These are phyloP conservation scores for Magnolia kwangsiensis DNA, from an alignment of 164 flowering plant species.

Conservation along the genomic window DNA sequence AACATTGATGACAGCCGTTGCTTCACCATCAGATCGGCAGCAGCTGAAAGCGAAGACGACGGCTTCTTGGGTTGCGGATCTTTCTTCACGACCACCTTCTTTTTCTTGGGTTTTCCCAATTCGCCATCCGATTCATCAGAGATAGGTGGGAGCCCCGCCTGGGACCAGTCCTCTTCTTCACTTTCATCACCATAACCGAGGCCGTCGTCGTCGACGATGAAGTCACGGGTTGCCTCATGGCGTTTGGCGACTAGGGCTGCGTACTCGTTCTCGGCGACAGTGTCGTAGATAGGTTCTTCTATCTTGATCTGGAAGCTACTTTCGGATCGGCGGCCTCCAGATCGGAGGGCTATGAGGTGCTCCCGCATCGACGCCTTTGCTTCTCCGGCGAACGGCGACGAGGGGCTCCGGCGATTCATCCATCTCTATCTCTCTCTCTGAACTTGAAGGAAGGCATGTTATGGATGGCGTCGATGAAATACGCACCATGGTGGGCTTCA, in stretches of 20 bases:
- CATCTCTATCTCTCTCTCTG: too few relatives aligned
- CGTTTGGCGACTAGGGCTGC: slow-evolving; percentile 68
- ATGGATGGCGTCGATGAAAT: too few relatives aligned
- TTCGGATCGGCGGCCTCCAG: slow-evolving; percentile 54
- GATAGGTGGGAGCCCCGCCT: slow-evolving; percentile 24
- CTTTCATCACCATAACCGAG: slow-evolving; percentile 83
- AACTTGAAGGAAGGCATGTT: too few relatives aligned
- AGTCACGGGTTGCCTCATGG: slow-evolving; percentile 52
- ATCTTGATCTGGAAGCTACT: slow-evolving; percentile 56
- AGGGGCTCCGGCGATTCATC: neutral
- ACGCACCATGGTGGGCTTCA: too few relatives aligned
- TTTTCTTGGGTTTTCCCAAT: slow-evolving; percentile 39
- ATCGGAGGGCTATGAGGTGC: slow-evolving; percentile 55
- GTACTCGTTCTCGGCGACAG: slow-evolving; percentile 71
- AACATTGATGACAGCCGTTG: slow-evolving; percentile 76
- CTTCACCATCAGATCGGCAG: slow-evolving; percentile 90
- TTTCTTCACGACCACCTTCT: slow-evolving; percentile 44
- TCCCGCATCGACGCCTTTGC: slow-evolving; percentile 52
- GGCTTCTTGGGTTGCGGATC: slow-evolving; percentile 43
- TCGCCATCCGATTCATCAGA: slow-evolving; percentile 71
- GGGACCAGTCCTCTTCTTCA: slow-evolving; percentile 88
- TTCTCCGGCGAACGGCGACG: slow-evolving; percentile 31
- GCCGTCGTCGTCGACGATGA: slow-evolving; percentile 82
- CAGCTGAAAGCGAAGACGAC: slow-evolving; percentile 51
- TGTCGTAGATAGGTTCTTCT: slow-evolving; percentile 78